Percentiles rank a stretch among this genome's conserved stretches.
Conservation (phyloP, 768 basidiomycete species). For the Serendipita indica region DNA sequence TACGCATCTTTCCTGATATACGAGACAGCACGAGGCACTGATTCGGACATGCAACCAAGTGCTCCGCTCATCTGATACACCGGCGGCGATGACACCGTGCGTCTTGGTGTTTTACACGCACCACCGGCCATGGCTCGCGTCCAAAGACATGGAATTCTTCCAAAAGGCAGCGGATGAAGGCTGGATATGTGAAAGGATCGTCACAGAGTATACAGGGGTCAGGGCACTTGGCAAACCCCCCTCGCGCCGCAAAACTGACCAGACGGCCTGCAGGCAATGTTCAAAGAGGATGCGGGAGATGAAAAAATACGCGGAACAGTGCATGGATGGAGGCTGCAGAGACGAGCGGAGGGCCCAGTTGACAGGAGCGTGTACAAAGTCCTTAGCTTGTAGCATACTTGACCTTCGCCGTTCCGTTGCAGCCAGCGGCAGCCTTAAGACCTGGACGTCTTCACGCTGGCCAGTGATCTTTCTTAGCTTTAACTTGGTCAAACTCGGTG, state of each 20-base stretch:
- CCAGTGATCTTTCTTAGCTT: neutral
- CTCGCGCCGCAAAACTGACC: neutral
- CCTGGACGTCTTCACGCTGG: slow-evolving; percentile 1
- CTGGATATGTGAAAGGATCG: slow-evolving; percentile 60
- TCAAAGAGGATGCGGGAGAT: slow-evolving; percentile 73
- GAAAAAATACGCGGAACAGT: slow-evolving; percentile 65
- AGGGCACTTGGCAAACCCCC: slow-evolving; percentile 14
- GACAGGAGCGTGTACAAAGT: neutral
- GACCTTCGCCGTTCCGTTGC: neutral
- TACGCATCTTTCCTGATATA: slow-evolving; percentile 10
- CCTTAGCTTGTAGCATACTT: too few species aligned
- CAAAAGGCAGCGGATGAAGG: slow-evolving; percentile 40
- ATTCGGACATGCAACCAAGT: slow-evolving; percentile 49
- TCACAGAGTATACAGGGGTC: slow-evolving; percentile 50
- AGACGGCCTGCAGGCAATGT: slow-evolving; percentile 55
- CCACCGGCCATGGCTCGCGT: slow-evolving; percentile 70
- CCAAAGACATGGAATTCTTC: slow-evolving; percentile 76
- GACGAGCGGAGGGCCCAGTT: neutral
- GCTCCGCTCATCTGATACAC: slow-evolving; percentile 10
- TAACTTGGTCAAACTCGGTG: neutral
- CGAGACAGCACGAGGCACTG: slow-evolving; percentile 61
- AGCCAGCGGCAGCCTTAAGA: neutral
- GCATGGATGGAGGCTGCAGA: slow-evolving; percentile 57
- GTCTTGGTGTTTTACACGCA: slow-evolving; percentile 82
- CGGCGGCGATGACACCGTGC: slow-evolving; percentile 21